Conservation (phyloP, 2,329 filamentous ascomycete species). For the Apiospora kogelbergensis region DNA sequence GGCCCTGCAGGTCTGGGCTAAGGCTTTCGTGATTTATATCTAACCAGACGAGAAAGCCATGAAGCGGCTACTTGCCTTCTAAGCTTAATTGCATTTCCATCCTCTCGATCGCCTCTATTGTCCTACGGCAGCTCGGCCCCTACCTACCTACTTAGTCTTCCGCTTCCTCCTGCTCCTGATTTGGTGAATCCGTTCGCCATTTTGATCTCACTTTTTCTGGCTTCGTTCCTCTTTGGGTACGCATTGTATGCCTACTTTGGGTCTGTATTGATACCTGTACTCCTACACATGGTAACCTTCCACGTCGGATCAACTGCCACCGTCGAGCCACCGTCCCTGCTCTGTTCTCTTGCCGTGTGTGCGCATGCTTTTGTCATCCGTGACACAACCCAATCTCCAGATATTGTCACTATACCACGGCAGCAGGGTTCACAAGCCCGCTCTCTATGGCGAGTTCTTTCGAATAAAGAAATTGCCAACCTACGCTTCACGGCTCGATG, state of each 20-base stretch:
- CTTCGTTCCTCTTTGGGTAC: not conserved
- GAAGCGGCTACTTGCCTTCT: conserved; percentile 14
- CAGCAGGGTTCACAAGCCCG: not conserved
- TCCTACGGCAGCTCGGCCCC: not conserved
- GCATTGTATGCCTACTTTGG: not conserved
- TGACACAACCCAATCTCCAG: conserved; percentile 8
- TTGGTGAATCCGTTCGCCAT: too few relatives aligned
- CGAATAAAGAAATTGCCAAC: not conserved
- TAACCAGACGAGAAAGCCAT: not conserved
- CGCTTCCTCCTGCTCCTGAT: too few relatives aligned
- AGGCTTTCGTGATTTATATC: not conserved
- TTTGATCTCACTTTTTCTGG: not conserved
- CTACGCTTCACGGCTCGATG: not conserved
- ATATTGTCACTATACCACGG: conserved; percentile 7
- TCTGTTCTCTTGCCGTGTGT: not conserved
- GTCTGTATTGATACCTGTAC: not conserved
- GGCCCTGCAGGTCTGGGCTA: not conserved
- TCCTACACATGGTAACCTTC: not conserved
- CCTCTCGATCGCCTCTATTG: not conserved
- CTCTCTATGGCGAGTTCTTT: not conserved
- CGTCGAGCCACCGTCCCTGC: not conserved
- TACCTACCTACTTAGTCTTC: not conserved
- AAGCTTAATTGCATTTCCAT: conserved; percentile 16
- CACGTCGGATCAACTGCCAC: not conserved
- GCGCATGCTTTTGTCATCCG: conserved; percentile 4